These are phyloP conservation scores for Brassica rapa DNA, from an alignment of 345 rosid species.

Conservation along the genomic window DNA sequence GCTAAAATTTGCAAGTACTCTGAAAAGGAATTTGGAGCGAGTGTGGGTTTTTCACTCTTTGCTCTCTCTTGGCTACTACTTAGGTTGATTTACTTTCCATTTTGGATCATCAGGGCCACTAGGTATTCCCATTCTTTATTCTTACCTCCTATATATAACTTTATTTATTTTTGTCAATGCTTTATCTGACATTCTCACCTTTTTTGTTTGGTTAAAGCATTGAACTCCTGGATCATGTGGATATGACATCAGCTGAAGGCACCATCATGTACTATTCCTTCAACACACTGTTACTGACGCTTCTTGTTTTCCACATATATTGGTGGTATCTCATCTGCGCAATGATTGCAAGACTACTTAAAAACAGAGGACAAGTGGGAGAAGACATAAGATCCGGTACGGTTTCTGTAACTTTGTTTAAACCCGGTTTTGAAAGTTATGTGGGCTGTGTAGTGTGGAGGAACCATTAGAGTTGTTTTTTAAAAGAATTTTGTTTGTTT, in stretches of 20 bases:
- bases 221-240: conserved; percentile 49
- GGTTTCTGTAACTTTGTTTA: conserved; percentile 21
- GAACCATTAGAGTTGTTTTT: not conserved
- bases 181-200: not conserved
- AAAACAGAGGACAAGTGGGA: conserved; percentile 89
- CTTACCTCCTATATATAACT: not conserved
- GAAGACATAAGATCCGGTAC: conserved; percentile 98
- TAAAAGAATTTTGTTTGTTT: not conserved
- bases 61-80: conserved; percentile 87
- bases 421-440: conserved; percentile 7
- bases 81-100: conserved; percentile 89
- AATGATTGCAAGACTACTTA: conserved; percentile 79
- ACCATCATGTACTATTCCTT: conserved; percentile 62
- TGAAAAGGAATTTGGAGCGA: conserved; percentile 83
- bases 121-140: conserved; percentile 49
- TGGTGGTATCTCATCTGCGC: conserved; percentile 95
- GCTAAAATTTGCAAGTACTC: conserved; percentile 93
- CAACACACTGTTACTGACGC: conserved; percentile 84
- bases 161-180: not conserved
- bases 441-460: conserved; percentile 12
- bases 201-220: conserved; percentile 51
- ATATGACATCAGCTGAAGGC: conserved; percentile 49
- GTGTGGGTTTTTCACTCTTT: conserved; percentile 87
- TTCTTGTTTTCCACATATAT: conserved; percentile 89
- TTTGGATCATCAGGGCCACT: conserved; percentile 75